These are phyloP conservation scores for Alternaria novae-zelandiae DNA, from an alignment of 2,329 filamentous ascomycete species.

Conservation along the genomic window DNA sequence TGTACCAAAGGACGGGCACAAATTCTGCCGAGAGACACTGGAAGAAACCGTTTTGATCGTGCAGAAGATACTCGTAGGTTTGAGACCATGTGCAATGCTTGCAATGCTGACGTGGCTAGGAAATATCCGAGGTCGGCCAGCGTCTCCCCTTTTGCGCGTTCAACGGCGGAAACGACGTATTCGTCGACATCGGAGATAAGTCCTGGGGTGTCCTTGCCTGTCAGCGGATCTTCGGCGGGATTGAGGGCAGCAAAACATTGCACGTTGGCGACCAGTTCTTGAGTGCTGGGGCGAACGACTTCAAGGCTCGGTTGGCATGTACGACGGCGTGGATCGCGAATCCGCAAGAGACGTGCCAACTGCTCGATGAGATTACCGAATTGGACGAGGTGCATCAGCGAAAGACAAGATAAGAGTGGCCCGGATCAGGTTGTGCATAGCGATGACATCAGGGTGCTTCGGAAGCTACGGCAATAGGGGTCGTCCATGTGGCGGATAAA, in stretches of 20 bases:
- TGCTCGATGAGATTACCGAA: slow-evolving; percentile 79
- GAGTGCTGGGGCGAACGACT: slow-evolving; percentile 88
- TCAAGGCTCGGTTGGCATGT: slow-evolving; percentile 89
- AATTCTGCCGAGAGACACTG: slow-evolving; percentile 84
- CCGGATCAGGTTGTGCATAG: neutral
- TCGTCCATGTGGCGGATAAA: neutral
- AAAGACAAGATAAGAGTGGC: slow-evolving; percentile 35
- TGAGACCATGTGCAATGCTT: neutral
- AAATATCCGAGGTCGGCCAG: slow-evolving; percentile 73
- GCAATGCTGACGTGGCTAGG: slow-evolving; percentile 49
- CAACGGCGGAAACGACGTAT: slow-evolving; percentile 95
- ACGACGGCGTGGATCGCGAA: slow-evolving; percentile 98
- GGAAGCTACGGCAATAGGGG: neutral
- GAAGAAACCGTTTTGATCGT: slow-evolving; percentile 96
- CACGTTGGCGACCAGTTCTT: slow-evolving; percentile 97
- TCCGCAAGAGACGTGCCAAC: slow-evolving; percentile 84
- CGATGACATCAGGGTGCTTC: slow-evolving; percentile 1
- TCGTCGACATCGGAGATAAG: slow-evolving; percentile 98
- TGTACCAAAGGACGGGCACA: slow-evolving; percentile 63
- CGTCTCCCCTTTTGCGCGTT: slow-evolving; percentile 93
- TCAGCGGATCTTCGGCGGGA: slow-evolving; percentile 84
- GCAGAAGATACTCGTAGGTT: slow-evolving; percentile 75
- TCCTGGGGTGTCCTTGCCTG: slow-evolving; percentile 93
- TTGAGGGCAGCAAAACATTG: slow-evolving; percentile 79
- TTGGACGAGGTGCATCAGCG: slow-evolving; percentile 50